Evolutionary conservation across 306 rosid species (phyloP).

Genomic region (Quercus cerris): DNA sequence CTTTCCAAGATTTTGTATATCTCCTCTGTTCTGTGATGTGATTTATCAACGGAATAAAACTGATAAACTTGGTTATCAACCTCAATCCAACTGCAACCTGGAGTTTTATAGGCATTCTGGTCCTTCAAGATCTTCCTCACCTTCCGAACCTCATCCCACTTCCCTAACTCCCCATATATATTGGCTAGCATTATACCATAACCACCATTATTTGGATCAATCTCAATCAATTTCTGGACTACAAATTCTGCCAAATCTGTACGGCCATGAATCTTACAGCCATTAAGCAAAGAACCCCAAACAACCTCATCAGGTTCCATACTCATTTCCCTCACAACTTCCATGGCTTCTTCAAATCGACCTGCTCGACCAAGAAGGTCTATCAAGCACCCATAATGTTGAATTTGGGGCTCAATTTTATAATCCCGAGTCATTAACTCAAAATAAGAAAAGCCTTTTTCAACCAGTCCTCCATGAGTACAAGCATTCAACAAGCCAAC

Average conservation of each 20-base stretch:
- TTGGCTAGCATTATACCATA: constrained; percentile 62
- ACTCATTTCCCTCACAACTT: constrained; percentile 55
- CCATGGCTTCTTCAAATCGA: constrained; percentile 67
- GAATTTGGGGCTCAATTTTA: constrained; percentile 56
- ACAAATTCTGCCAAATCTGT: constrained; percentile 64
- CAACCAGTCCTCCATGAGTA: constrained; percentile 76
- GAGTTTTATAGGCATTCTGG: constrained; percentile 51
- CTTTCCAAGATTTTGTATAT: constrained; percentile 44
- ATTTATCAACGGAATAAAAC: constrained; percentile 56
- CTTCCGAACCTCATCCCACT: constrained; percentile 73
- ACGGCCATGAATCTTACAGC: constrained; percentile 67
- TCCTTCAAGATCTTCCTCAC: constrained; percentile 53
- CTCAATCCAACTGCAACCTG: constrained; percentile 89
- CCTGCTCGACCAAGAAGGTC: constrained; percentile 86
- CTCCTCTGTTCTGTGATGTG: constrained; percentile 55
- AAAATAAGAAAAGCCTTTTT: constrained; percentile 56
- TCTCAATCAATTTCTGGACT: constrained; percentile 53
- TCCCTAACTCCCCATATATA: constrained; percentile 56
- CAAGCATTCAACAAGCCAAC: constrained; percentile 77
- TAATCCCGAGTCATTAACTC: constrained; percentile 45
- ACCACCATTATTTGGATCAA: constrained; percentile 70
- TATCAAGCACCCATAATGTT: constrained; percentile 76
- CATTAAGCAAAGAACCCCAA: constrained; percentile 82
- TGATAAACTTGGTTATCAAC: constrained; percentile 59
- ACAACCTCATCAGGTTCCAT: constrained; percentile 81